phyloP scores from a whole-genome alignment of 23 red algal genomes.

The Agarophyton chilense region DNA sequence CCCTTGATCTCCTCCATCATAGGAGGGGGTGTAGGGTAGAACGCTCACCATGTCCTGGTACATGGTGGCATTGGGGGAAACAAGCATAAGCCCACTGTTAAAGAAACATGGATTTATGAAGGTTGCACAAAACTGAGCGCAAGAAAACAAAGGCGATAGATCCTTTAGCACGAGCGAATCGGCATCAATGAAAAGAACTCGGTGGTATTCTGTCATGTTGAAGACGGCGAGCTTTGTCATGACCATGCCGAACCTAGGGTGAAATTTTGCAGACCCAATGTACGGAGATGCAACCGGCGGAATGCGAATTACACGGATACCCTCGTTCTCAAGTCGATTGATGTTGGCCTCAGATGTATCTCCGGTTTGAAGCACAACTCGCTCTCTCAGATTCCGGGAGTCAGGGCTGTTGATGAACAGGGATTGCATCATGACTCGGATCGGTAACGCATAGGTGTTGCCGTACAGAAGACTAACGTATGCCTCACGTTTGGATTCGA shows the following conservation, averaged over 20 bases:
- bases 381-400: conserved; percentile 25
- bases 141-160: conserved; percentile 71
- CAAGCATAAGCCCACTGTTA: conserved; percentile 87
- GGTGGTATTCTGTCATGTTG: conserved; percentile 65
- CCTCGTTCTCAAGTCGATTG: conserved; percentile 56
- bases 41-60: conserved; percentile 67
- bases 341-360: conserved; percentile 66
- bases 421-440: conserved; percentile 84
- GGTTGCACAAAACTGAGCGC: conserved; percentile 81
- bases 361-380: conserved; percentile 72
- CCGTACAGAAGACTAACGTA: conserved; percentile 92
- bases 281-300: conserved; percentile 76
- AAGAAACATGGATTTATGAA: conserved; percentile 96
- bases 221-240: conserved; percentile 92
- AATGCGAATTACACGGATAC: conserved; percentile 59
- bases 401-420: conserved; percentile 76
- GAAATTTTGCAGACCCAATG: conserved; percentile 33
- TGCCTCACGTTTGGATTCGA: conserved; percentile 33
- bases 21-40: conserved; percentile 72
- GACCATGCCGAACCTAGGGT: conserved; percentile 75
- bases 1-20: conserved; percentile 97
- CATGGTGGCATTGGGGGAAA: conserved; percentile 58
- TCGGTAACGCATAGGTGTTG: conserved; percentile 76
- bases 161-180: conserved; percentile 81
- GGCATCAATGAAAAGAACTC: conserved; percentile 84